Conservation (phyloP, 345 rosid genomes). For the Alliaria petiolata region DNA sequence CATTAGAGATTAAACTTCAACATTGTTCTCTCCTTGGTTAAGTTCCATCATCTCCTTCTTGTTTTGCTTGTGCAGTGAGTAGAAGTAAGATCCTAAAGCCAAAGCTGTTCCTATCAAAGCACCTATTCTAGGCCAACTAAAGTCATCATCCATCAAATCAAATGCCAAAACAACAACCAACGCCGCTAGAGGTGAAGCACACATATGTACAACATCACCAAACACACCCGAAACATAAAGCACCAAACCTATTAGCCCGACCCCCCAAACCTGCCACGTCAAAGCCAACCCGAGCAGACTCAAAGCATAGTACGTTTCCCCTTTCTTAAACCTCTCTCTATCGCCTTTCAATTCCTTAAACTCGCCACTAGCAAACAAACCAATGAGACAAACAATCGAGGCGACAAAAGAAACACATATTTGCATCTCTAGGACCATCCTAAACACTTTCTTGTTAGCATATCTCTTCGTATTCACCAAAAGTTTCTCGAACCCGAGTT, state of each 20-base stretch:
- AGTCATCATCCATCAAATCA: conserved; percentile 22
- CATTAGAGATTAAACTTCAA: not conserved
- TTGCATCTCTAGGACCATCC: conserved; percentile 25
- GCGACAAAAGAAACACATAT: conserved; percentile 9
- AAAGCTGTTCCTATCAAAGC: not conserved
- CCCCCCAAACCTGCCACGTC: conserved; percentile 19
- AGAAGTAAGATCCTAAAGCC: conserved; percentile 24
- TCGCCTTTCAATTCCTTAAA: conserved; percentile 13
- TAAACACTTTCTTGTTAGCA: conserved; percentile 22
- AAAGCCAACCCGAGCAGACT: conserved; percentile 23
- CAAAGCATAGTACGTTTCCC: not conserved
- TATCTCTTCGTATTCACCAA: conserved; percentile 16
- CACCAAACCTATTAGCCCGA: conserved; percentile 16
- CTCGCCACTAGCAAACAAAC: conserved; percentile 17
- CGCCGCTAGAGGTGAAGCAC: conserved; percentile 11
- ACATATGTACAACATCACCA: conserved; percentile 12
- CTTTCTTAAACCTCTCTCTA: conserved; percentile 14
- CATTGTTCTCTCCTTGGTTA: not conserved
- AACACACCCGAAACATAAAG: conserved; percentile 22
- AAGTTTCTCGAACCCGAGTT: conserved; percentile 17
- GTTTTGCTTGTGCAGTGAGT: not conserved
- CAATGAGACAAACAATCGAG: conserved; percentile 7
- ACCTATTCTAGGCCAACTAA: conserved; percentile 18
- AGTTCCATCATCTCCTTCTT: conserved; percentile 5
- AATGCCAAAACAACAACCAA: conserved; percentile 13